Percentiles rank a stretch among this genome's conserved stretches.
Evolutionary conservation across 1,284 basidiomycete genomes (phyloP).

Genomic region (Paramarasmius palmivorus): DNA sequence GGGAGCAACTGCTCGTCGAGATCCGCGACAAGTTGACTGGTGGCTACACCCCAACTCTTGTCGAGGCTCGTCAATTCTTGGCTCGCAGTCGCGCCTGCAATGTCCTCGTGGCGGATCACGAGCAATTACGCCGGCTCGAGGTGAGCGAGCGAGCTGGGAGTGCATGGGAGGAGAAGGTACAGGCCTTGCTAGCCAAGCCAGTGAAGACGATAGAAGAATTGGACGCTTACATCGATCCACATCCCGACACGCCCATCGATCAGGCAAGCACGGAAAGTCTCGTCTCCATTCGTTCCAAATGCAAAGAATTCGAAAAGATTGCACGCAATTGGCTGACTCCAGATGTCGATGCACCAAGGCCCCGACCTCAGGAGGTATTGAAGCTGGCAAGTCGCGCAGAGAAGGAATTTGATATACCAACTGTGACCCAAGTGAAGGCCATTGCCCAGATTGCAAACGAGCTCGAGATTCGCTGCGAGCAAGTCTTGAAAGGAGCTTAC

Average conservation of each 20-base stretch:
- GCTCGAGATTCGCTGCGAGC: slow-evolving; percentile 71
- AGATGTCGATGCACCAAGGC: slow-evolving; percentile 51
- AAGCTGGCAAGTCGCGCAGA: slow-evolving; percentile 67
- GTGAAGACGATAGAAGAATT: slow-evolving; percentile 73
- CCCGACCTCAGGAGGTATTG: slow-evolving; percentile 66
- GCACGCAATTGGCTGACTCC: slow-evolving; percentile 67
- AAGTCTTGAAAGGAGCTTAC: slow-evolving; percentile 66
- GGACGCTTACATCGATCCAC: slow-evolving; percentile 62
- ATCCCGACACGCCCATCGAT: slow-evolving; percentile 64
- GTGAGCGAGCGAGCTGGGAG: slow-evolving; percentile 59
- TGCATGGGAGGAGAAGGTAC: slow-evolving; percentile 71
- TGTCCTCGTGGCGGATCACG: slow-evolving; percentile 56
- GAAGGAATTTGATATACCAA: slow-evolving; percentile 70
- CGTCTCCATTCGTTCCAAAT: slow-evolving; percentile 58
- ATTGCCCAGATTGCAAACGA: slow-evolving; percentile 72
- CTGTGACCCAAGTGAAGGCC: slow-evolving; percentile 64
- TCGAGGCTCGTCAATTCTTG: slow-evolving; percentile 69
- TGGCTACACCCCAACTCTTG: slow-evolving; percentile 55
- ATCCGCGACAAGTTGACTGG: slow-evolving; percentile 67
- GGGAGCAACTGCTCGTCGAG: slow-evolving; percentile 69
- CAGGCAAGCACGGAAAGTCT: slow-evolving; percentile 59
- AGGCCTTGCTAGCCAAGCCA: slow-evolving; percentile 59
- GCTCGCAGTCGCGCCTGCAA: slow-evolving; percentile 67
- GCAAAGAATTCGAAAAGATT: slow-evolving; percentile 75
- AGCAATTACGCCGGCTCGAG: slow-evolving; percentile 58